Evolutionary conservation across 2,329 filamentous ascomycete species (phyloP).

Genomic region (Fusarium xyrophilum): DNA sequence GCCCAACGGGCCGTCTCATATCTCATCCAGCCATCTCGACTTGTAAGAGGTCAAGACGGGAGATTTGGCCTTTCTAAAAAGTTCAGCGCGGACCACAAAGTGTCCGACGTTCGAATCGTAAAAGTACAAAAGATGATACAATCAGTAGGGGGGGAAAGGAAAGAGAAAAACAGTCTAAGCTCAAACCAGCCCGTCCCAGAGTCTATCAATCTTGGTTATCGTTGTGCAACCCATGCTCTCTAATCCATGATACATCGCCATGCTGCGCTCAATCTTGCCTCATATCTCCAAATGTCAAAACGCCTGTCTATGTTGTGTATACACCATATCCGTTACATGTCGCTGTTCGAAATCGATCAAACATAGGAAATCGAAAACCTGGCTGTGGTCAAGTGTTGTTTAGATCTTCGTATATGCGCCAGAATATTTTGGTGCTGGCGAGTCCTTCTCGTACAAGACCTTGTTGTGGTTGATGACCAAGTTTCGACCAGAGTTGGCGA

Average conservation of each 20-base stretch:
- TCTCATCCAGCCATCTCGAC: conserved; percentile 20
- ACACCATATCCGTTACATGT: conserved; percentile 28
- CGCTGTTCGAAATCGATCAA: conserved; percentile 16
- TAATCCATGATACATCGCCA: conserved; percentile 34
- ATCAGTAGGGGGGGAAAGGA: background rate
- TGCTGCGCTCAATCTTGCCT: conserved; percentile 17
- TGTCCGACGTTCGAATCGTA: conserved; percentile 16
- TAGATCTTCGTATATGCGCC: conserved; percentile 29
- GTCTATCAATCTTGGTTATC: conserved; percentile 13
- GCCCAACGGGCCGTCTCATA: conserved; percentile 17
- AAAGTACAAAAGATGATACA: conserved; percentile 22
- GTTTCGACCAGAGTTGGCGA: conserved; percentile 36
- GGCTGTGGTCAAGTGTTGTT: background rate
- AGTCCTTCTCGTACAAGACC: conserved; percentile 41
- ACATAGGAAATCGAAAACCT: background rate
- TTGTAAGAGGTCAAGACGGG: conserved; percentile 13
- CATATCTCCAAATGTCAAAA: conserved; percentile 23
- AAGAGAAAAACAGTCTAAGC: conserved; percentile 3
- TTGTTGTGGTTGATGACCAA: conserved; percentile 46
- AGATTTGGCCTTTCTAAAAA: conserved; percentile 31
- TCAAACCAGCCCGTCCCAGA: conserved; percentile 15
- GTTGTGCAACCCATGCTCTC: conserved; percentile 10
- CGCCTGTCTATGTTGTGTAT: conserved; percentile 31
- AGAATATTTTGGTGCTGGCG: conserved; percentile 43
- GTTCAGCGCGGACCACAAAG: conserved; percentile 14